A percentile compares a stretch with the other conserved stretches of the same genome.
These are phyloP conservation scores for Bruguiera gymnorhiza DNA, from an alignment of 345 rosid species.

Conservation along the genomic window DNA sequence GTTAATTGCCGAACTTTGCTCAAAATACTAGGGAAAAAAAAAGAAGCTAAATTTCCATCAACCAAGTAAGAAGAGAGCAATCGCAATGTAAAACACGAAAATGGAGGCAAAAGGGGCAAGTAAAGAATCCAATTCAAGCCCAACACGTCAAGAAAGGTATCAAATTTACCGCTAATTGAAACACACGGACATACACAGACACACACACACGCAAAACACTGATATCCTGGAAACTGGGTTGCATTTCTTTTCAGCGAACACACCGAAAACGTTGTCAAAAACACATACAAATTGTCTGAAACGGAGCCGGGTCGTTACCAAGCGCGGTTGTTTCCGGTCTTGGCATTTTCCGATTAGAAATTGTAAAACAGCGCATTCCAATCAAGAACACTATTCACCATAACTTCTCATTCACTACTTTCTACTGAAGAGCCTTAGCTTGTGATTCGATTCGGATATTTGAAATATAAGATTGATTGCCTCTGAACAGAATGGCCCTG, in stretches of 20 bases:
- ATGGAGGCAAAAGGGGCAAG: constrained; percentile 19
- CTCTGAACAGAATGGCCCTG: constrained; percentile 16
- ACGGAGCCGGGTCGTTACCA: constrained; percentile 33
- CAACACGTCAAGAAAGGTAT: background rate
- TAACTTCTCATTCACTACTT: background rate
- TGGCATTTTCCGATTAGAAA: constrained; percentile 18
- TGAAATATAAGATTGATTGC: background rate
- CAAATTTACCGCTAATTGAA: background rate
- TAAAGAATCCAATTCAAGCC: constrained; percentile 23
- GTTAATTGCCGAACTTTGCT: constrained; percentile 13
- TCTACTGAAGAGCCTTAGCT: background rate
- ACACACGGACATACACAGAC: background rate
- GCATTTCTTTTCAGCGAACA: background rate
- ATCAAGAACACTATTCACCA: background rate
- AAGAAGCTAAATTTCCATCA: constrained; percentile 5
- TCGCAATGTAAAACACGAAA: constrained; percentile 13
- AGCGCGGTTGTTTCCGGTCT: constrained; percentile 23
- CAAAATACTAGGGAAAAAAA: background rate
- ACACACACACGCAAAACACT: background rate
- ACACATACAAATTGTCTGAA: constrained; percentile 30
- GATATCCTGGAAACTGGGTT: background rate
- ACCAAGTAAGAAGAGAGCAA: background rate
- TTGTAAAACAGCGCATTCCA: constrained; percentile 6
- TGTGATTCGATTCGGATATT: background rate
- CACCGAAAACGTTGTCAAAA: background rate